Evolutionary conservation across 2,329 filamentous ascomycete genomes (phyloP).

Genomic region (Coniochaeta sp.): DNA sequence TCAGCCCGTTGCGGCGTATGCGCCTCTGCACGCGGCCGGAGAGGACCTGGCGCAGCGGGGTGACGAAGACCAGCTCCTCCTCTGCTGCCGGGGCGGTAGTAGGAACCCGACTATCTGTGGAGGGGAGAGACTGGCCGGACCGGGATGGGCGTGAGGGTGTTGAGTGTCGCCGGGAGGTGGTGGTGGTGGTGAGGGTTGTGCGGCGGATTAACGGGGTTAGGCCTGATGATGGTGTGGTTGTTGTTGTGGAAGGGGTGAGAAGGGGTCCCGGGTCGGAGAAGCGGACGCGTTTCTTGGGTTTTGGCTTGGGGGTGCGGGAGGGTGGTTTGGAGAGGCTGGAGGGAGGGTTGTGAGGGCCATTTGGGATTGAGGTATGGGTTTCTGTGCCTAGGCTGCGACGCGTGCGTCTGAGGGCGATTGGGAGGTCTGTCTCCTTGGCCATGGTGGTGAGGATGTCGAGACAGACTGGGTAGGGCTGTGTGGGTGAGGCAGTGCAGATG

Average conservation of each 20-base stretch:
- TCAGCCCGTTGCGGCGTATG: slow-evolving; percentile 46
- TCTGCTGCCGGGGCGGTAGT: neutral
- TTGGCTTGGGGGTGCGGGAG: slow-evolving; percentile 11
- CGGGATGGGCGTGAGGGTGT: slow-evolving; percentile 22
- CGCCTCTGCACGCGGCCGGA: slow-evolving; percentile 51
- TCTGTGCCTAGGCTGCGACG: slow-evolving; percentile 30
- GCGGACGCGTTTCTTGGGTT: slow-evolving; percentile 41
- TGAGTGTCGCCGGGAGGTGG: slow-evolving; percentile 36
- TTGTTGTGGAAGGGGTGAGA: slow-evolving; percentile 27
- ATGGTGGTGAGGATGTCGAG: slow-evolving; percentile 19
- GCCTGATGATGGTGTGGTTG: slow-evolving; percentile 22
- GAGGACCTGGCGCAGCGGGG: slow-evolving; percentile 45
- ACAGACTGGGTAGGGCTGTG: neutral
- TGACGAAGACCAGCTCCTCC: slow-evolving; percentile 17
- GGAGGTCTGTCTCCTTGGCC: slow-evolving; percentile 31
- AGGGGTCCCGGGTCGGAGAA: slow-evolving; percentile 50
- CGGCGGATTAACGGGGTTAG: slow-evolving; percentile 52
- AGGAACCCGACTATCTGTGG: no score
- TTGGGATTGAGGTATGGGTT: slow-evolving; percentile 6
- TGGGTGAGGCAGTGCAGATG: neutral
- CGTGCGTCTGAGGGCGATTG: slow-evolving; percentile 47
- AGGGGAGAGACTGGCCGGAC: neutral
- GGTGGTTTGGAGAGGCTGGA: neutral
- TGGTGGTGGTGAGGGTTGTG: slow-evolving; percentile 37
- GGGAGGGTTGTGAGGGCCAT: neutral